A percentile compares a stretch with the other conserved stretches of the same genome.
Conservation (phyloP, 306 rosid genomes). For the Luffa aegyptiaca region DNA sequence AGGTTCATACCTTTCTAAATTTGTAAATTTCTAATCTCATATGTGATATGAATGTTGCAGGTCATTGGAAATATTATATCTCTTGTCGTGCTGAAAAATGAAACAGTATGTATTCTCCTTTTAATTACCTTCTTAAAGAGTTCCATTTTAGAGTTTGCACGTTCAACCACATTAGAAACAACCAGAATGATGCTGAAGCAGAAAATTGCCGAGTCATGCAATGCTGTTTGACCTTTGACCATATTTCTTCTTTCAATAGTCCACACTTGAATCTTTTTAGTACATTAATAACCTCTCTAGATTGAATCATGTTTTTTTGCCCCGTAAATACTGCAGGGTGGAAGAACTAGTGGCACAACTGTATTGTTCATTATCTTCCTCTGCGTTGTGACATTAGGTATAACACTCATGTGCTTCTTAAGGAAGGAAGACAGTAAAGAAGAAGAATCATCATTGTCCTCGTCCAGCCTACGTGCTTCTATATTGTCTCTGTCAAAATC, state of each 20-base stretch:
- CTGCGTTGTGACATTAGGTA: constrained; percentile 60
- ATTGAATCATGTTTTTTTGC: constrained; percentile 5
- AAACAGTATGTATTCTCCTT: constrained; percentile 35
- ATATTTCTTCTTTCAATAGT: neutral
- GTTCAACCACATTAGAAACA: neutral
- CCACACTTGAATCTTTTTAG: neutral
- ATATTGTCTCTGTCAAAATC: constrained; percentile 44
- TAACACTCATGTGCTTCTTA: constrained; percentile 69
- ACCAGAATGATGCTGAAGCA: neutral
- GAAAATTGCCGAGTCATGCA: neutral
- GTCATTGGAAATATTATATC: constrained; percentile 83
- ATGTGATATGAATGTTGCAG: constrained; percentile 32
- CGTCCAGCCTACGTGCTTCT: constrained; percentile 30
- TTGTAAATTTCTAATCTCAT: neutral
- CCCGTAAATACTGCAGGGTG: constrained; percentile 42
- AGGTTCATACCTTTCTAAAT: neutral
- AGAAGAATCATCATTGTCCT: constrained; percentile 26
- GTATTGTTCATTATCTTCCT: constrained; percentile 70
- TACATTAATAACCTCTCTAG: neutral
- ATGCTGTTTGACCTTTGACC: neutral
- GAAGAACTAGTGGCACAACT: constrained; percentile 50
- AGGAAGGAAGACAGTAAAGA: constrained; percentile 36
- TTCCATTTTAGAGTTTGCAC: neutral
- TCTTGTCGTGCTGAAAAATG: constrained; percentile 54
- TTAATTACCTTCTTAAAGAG: constrained; percentile 14